Evolutionary conservation across 768 basidiomycete genomes (phyloP), one percentile per base, ranked within the genome.

Genomic region (Suillus weaverae): DNA sequence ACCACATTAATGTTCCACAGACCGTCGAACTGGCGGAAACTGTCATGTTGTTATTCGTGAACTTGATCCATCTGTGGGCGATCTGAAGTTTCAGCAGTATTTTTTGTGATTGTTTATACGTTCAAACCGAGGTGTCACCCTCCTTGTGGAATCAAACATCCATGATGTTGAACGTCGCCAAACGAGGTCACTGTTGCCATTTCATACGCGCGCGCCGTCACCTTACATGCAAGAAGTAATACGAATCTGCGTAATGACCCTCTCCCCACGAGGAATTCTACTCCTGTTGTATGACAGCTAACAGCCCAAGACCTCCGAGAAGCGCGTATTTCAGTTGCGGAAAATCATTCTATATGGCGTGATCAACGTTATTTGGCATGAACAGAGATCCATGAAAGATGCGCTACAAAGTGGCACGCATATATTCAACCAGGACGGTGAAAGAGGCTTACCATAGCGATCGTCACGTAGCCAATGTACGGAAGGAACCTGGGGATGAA

Each of bases 391-490:
- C 9, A 20, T 20, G 35, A 53, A 30, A 46, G 18, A 62, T 38
- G 48, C 11, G 48, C 32, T 9, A 53, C 39, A 11, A 65, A 64
- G 57, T 63, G 50, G 39, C 32, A 14, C 16, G 35, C 41, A 13
- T 10, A 43, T 39, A 30, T 36, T 63, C 48, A 65, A 62, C 64
- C 64, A 55, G 33, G 20, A 10, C 16, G 64, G 16, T 39, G 66
- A 68, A 65, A 54, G 59, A 60, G 51, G 66, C 26, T 39, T 67
- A 96, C 96, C 94, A 98, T 93, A 2, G 92, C 91, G 67, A 98
- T 98, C 8, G 96, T 97, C 38, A 97, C 91, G 73, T 99, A 99
- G 69, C 97, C 96, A 51, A 98, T 85, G 70, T 94, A 97, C 2
- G 97, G 96, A 70, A 98, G 70, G 80, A 97, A 98, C 10, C 95